Percentiles rank a stretch among this genome's conserved stretches.
phyloP scores from a whole-genome alignment of 2,329 filamentous ascomycete species.

The Cryphonectria nitschkei region DNA sequence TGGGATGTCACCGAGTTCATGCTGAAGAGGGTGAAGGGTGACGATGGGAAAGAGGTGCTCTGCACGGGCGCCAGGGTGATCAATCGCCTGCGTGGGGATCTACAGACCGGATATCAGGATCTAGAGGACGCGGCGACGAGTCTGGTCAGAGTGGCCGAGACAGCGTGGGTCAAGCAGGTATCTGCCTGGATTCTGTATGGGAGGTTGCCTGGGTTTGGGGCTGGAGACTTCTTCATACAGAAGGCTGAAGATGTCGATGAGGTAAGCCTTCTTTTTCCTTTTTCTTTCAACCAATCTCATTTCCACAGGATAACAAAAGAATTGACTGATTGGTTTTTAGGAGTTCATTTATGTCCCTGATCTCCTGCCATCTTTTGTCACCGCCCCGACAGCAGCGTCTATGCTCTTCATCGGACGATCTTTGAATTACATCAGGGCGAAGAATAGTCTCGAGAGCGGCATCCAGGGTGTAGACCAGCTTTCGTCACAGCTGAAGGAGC shows the following conservation, averaged over 20 bases:
- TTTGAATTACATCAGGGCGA: slow-evolving; percentile 77
- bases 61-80: slow-evolving; percentile 77
- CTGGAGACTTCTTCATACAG: slow-evolving; percentile 85
- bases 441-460: slow-evolving; percentile 49
- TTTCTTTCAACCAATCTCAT: too few species aligned
- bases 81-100: slow-evolving; percentile 72
- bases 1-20: slow-evolving; percentile 76
- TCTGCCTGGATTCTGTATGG: slow-evolving; percentile 92
- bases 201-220: slow-evolving; percentile 74
- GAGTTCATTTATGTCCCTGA: slow-evolving; percentile 62
- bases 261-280: slow-evolving; percentile 35
- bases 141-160: slow-evolving; percentile 79
- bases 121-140: slow-evolving; percentile 77
- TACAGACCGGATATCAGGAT: slow-evolving; percentile 87
- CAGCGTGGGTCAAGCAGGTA: slow-evolving; percentile 86
- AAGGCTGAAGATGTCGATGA: slow-evolving; percentile 48
- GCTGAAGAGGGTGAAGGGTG: slow-evolving; percentile 41
- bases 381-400: slow-evolving; percentile 72
- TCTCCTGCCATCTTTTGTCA: slow-evolving; percentile 80
- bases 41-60: slow-evolving; percentile 33
- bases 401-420: slow-evolving; percentile 92
- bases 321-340: slow-evolving; percentile 34
- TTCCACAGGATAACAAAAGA: too few species aligned
- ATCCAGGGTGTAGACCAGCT: slow-evolving; percentile 62
- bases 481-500: slow-evolving; percentile 68